Base-by-base conservation (phyloP, 2,329 filamentous ascomycete species). In the Rachicladosporium sp. region DNA sequence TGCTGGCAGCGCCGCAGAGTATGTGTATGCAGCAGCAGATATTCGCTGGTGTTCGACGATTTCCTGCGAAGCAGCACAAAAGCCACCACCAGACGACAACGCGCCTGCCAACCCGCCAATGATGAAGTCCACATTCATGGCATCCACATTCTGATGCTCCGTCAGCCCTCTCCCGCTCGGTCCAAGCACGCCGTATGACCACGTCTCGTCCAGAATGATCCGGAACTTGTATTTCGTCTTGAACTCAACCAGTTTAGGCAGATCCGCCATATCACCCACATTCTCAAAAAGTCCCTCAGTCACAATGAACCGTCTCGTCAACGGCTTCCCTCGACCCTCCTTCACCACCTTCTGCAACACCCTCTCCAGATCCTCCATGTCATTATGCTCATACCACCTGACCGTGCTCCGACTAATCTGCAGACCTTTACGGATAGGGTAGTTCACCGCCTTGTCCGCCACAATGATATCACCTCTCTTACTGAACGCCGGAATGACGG, bases 161-260 rank as follows among this genome's bases (percentile, higher is more conserved):
- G 91, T 96, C 31, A 96, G 71, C 43, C 91, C 91, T 38, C 87
- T 80, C 13, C 91, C 91, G 21, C 86, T 94, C 46, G 87, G 76
- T 34, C 91, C 91, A 4, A 98, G 74, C n/a, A 96, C 83, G 44
- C 89, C 91, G 58, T 96, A 98, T 1, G 89, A 95, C 81, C 85
- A 93, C 2, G 88, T 94, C 68, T 98, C 91, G 60, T 98, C 91
- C 29, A 98, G 78, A 49, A 96, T 93, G 41, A 98, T 76, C 52
- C 91, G 86, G 69, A 96, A 98, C 67, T 95, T 98, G 74, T 96
- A 95, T 60, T 82, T 84, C 50, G 87, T 78, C 65, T 95, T 95
- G 50, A 98, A 71, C 58, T 94, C 89, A 46, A 96, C 83, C 52
- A 98, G 74, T 57, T 80, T 87, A 2, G 88, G 89, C 45, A 98